Evolutionary conservation across 352 stramenopile genomes (phyloP).

Genomic region (Phytophthora boehmeriae): DNA sequence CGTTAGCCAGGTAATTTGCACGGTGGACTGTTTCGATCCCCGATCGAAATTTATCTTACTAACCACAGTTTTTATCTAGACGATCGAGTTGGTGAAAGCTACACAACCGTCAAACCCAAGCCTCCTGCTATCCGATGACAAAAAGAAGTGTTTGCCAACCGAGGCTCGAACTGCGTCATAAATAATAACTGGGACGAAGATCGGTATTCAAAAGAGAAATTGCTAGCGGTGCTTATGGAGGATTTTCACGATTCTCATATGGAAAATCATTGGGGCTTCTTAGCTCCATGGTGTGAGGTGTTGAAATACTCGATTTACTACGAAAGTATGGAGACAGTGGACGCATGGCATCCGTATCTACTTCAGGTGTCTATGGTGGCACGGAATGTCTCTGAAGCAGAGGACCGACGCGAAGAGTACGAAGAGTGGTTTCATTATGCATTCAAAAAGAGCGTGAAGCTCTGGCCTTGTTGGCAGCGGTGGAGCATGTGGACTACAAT

Average conservation of each 20-base stretch:
- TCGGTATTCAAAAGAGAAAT: no score
- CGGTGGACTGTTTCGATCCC: not conserved
- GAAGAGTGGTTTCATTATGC: no score
- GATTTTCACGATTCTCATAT: not conserved
- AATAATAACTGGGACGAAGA: no score
- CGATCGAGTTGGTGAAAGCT: conserved; percentile 57
- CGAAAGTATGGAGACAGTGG: no score
- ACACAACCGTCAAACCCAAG: conserved; percentile 49
- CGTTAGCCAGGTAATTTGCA: conserved; percentile 43
- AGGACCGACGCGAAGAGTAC: no score
- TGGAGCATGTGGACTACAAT: no score
- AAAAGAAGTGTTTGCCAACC: not conserved
- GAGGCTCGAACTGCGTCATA: no score
- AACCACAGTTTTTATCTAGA: conserved; percentile 25
- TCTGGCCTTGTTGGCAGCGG: conserved; percentile 26
- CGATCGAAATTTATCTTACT: not conserved
- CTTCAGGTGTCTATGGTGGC: no score
- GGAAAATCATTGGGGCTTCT: not conserved
- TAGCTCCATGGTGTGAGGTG: not conserved
- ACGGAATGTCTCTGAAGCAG: no score
- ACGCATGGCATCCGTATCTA: not conserved
- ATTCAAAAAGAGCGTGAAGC: conserved; percentile 16
- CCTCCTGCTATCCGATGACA: conserved; percentile 16
- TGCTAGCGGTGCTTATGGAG: no score
- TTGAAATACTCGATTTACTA: no score